Evolutionary conservation across 1,139 yeast species (phyloP), one percentile per base, ranked within the genome.

Genomic region (Oligophagozyma castellii): DNA sequence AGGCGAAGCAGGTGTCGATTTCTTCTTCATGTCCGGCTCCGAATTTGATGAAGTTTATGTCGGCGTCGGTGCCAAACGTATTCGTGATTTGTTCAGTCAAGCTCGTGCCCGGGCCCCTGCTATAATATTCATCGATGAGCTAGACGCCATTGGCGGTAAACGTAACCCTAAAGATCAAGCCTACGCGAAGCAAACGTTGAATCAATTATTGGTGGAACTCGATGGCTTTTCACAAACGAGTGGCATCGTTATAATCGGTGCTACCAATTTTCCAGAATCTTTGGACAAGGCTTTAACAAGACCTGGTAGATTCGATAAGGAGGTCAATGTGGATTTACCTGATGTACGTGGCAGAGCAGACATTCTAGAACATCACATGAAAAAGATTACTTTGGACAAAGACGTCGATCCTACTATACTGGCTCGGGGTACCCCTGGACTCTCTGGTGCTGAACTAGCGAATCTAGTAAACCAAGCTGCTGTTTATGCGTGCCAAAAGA

Each of bases 1-100:
- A 7, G 98, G 98, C 36, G 98, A 92, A 57, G 98, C 99, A 2
- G 98, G 95, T 28, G 98, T 89, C 18, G 98, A 96, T 16, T 92
- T 92, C 52, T 89, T 89, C 57, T 89, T 86, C 57, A 86, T 89
- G 96, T 79, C 94, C 4, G 99, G 98, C 29, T 83, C 95, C 2
- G 98, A 92, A 55, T 92, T 92, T 51, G 98, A 92, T 53, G 98
- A 92, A 55, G 70, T 92, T 41, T 92, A 86, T 47, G 98, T 92
- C 21, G 99, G 99, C 53, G 98, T 92, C 22, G 99, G 99, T 51
- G 98, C 99, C 34, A 89, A 86, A 57, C 72, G 98, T 51, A 92
- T 92, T 32, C 73, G 99, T 43, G 98, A 92, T 49, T 66, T 92
- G 40, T 92, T 92, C 48, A 63, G 74, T 7, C 93, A 89, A 42